Base-by-base conservation (phyloP, 768 basidiomycete genomes). In the Lepiota brunneoincarnata region DNA sequence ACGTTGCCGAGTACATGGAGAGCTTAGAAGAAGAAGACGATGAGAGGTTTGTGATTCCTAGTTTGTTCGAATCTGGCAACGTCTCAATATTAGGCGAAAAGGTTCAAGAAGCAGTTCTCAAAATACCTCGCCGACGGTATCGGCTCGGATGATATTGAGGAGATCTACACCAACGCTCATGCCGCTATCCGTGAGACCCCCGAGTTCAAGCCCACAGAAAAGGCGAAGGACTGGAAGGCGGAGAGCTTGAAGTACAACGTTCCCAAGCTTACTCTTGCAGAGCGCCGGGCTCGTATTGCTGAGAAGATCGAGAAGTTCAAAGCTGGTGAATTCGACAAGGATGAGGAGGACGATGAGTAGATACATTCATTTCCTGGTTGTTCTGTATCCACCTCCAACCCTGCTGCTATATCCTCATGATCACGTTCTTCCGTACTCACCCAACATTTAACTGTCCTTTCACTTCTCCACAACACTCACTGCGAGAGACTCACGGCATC, bases 1-100 rank as follows among this genome's bases (percentile, higher is more conserved):
- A 99, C 71, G 89, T 99, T 54, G 93, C 97, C 47, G 97, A 98
- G 75, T 99, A 98, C 81, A 99, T 99, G 97, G 92, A 98, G 77
- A 90, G 86, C 54, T 77, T 98, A 50, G 97, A 99, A 77, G 97
- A 99, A 81, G 97, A 99, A 78, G 97, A 99, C 68, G 97, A 98
- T 64, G 96, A 98, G 76, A 83, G 94, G 86, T 86, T 61, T 58
- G 80, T 67, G 10, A 23, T 31, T 46, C 46, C 28, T 14, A 18
- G 24, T 41, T 50, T 12, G 18, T 46, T 10, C 52, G 20, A 2
- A 14, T 2, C n/a, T 14, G 44, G 48, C 28, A 61, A 23, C 64
- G 49, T 35, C 57, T 55, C 39, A 31, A 34, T 11, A n/a, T 54
- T 28, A 17, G 31, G 28, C 37, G 20, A 46, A 34, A 51, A 93